These are phyloP conservation scores for Phialocephala subalpina DNA, from an alignment of 2,329 filamentous ascomycete genomes.

Conservation along the genomic window DNA sequence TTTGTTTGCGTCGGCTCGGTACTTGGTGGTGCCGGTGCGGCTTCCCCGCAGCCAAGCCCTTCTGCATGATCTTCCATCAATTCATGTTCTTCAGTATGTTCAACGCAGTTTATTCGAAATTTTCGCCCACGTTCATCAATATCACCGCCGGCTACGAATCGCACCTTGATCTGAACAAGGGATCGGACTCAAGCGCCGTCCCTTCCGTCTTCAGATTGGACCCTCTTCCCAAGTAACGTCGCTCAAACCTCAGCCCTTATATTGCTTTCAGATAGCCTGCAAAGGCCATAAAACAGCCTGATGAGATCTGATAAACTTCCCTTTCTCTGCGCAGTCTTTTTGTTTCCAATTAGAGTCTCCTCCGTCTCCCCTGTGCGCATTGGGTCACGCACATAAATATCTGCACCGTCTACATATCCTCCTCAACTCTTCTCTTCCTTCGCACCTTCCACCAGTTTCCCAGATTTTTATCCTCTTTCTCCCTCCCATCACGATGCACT, in stretches of 20 bases:
- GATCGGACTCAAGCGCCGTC: background rate
- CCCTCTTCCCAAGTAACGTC: background rate
- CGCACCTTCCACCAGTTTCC: background rate
- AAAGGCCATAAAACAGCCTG: conserved; percentile 10
- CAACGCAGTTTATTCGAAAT: too few relatives aligned
- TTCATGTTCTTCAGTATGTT: background rate
- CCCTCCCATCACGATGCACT: too few relatives aligned
- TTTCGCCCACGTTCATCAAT: too few relatives aligned
- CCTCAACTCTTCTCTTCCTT: background rate
- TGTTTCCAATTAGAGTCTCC: background rate
- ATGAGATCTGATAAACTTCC: conserved; percentile 7
- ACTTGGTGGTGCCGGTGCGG: background rate
- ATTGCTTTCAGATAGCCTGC: conserved; percentile 14
- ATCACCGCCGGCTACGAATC: too few relatives aligned
- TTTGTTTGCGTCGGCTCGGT: background rate
- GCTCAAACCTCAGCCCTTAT: background rate
- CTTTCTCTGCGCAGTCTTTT: conserved; percentile 8
- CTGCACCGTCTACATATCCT: background rate
- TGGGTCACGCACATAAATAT: background rate
- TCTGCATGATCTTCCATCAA: too few relatives aligned
- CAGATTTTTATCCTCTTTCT: background rate
- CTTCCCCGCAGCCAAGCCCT: conserved; percentile 7
- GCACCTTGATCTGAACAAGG: background rate
- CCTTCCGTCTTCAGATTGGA: background rate
- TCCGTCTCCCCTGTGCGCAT: background rate